phyloP scores from a whole-genome alignment of 139 green algal genomes.

The Chlorella sp. region DNA sequence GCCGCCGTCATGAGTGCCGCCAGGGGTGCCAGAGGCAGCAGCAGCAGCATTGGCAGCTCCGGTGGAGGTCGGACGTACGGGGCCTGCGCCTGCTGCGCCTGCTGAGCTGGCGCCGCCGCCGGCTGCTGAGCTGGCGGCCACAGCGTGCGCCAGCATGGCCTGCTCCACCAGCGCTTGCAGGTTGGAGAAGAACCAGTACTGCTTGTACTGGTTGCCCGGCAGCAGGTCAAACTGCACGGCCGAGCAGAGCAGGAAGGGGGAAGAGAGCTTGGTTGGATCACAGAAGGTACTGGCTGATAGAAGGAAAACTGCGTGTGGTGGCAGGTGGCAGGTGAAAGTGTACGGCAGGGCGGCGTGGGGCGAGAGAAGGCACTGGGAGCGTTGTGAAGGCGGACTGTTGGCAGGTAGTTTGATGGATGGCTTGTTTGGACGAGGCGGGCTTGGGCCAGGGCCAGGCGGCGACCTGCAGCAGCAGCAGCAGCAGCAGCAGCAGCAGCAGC shows the following conservation, averaged over 20 bases:
- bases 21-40: neutral
- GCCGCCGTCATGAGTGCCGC: neutral
- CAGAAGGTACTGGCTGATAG: too few species aligned
- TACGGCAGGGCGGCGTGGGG: too few species aligned
- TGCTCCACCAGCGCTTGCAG: conserved; percentile 68
- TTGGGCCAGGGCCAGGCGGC: too few species aligned
- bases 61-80: too few species aligned
- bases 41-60: too few species aligned
- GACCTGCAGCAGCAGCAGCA: too few species aligned
- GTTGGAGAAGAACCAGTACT: conserved; percentile 87
- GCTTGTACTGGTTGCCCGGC: conserved; percentile 54
- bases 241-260: neutral
- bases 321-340: neutral
- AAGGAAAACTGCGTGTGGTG: neutral
- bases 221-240: conserved; percentile 60
- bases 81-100: neutral
- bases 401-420: neutral
- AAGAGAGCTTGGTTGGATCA: neutral
- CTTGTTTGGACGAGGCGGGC: neutral
- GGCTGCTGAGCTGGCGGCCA: conserved; percentile 6
- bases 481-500: too few species aligned
- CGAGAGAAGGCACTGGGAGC: too few species aligned
- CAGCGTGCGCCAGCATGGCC: conserved; percentile 52
- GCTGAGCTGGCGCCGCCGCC: neutral
- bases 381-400: neutral